A percentile compares a stretch with the other conserved stretches of the same genome.
Conservation (phyloP, 441 rosid species). For the Gossypium gossypioides region DNA sequence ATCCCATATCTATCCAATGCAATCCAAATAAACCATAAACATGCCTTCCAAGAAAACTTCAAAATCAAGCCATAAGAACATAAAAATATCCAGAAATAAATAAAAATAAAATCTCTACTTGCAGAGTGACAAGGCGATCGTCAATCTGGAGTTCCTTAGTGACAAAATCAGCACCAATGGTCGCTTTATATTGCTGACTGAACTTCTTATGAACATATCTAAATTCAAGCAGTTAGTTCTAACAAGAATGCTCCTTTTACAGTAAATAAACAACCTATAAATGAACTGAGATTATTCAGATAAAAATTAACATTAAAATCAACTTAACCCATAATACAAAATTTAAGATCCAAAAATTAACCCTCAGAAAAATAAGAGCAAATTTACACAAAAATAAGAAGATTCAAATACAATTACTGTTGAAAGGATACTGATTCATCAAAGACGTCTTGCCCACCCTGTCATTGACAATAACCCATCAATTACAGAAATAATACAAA, state of each 20-base stretch:
- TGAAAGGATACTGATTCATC: conserved; percentile 94
- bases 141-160: conserved; percentile 92
- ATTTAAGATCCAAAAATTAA: neutral
- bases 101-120: conserved; percentile 31
- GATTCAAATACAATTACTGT: neutral
- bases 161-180: conserved; percentile 95
- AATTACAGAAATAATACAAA: neutral
- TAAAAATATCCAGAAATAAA: neutral
- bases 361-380: neutral
- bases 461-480: conserved; percentile 17
- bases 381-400: neutral
- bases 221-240: conserved; percentile 27
- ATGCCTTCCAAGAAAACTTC: neutral
- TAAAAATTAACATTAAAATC: neutral
- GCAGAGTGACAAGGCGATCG: conserved; percentile 82
- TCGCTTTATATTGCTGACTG: conserved; percentile 92
- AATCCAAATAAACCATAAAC: neutral
- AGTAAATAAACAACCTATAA: neutral
- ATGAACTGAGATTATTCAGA: neutral
- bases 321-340: neutral
- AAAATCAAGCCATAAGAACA: neutral
- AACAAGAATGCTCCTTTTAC: neutral
- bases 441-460: conserved; percentile 98
- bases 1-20: conserved; percentile 70
- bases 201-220: conserved; percentile 94